These are phyloP conservation scores for Fonsecaea monophora DNA, from an alignment of 2,329 filamentous ascomycete species.

Conservation along the genomic window DNA sequence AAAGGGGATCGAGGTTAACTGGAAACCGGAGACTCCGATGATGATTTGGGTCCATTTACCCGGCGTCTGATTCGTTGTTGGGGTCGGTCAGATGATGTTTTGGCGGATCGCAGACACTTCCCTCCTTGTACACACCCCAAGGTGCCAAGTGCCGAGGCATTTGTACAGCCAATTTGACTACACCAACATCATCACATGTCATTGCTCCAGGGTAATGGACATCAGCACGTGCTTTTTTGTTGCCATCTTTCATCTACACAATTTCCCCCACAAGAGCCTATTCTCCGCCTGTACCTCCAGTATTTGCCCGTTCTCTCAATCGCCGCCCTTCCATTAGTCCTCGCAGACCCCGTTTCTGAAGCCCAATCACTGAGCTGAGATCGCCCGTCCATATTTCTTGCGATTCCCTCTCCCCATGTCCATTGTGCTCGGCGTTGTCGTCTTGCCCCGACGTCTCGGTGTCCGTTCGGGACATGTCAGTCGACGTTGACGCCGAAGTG, in stretches of 20 bases:
- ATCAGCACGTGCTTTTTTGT: conserved; percentile 1
- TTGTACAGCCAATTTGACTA: neutral
- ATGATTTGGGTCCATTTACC: conserved; percentile 17
- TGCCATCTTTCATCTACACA: conserved; percentile 4
- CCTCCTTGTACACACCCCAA: no score
- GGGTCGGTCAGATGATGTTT: conserved; percentile 29
- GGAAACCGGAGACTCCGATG: conserved; percentile 24
- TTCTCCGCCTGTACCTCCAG: conserved; percentile 26
- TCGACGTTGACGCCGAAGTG: conserved; percentile 38
- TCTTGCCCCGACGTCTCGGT: conserved; percentile 32
- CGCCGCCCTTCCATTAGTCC: conserved; percentile 94
- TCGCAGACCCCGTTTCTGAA: conserved; percentile 90
- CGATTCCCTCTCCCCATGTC: conserved; percentile 15
- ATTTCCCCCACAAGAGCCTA: neutral
- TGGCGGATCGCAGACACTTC: conserved; percentile 7
- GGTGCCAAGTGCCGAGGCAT: conserved; percentile 16
- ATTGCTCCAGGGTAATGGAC: neutral
- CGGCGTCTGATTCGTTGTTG: conserved; percentile 24
- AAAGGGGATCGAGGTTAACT: conserved; percentile 1
- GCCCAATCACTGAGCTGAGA: conserved; percentile 85
- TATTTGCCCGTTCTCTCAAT: conserved; percentile 67
- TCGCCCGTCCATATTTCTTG: conserved; percentile 74
- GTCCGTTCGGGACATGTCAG: conserved; percentile 38
- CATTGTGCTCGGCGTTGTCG: conserved; percentile 24
- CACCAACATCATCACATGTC: conserved; percentile 8